Evolutionary conservation across 2,329 filamentous ascomycete genomes (phyloP).

Genomic region (Cladorrhinum sp.): DNA sequence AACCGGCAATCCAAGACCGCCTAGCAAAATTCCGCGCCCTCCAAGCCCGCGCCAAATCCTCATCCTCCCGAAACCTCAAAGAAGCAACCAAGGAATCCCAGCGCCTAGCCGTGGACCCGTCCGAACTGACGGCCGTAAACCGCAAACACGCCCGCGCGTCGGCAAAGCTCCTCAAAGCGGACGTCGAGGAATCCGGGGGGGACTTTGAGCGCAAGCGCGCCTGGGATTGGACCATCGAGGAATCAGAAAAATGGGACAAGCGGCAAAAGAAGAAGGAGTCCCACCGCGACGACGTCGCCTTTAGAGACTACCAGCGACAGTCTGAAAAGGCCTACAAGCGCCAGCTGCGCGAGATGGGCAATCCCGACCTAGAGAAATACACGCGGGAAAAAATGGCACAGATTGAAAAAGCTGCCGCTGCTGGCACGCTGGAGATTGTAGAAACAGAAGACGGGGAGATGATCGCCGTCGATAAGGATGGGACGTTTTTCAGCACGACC

Average conservation of each 20-base stretch:
- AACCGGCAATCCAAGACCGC: constrained; percentile 64
- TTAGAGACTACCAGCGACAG: constrained; percentile 84
- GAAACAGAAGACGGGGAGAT: constrained; percentile 95
- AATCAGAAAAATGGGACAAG: constrained; percentile 91
- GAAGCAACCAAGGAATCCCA: constrained; percentile 82
- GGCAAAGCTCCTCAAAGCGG: constrained; percentile 90
- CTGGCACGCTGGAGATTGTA: constrained; percentile 84
- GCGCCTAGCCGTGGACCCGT: constrained; percentile 72
- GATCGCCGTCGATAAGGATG: constrained; percentile 88
- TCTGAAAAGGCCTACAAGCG: constrained; percentile 92
- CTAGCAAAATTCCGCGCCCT: constrained; percentile 83
- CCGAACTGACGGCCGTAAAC: constrained; percentile 71
- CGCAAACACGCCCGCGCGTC: constrained; percentile 84
- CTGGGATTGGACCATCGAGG: constrained; percentile 98
- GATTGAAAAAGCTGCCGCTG: constrained; percentile 78
- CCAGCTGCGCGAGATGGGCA: constrained; percentile 72
- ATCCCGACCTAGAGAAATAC: constrained; percentile 78
- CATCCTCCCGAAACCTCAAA: constrained; percentile 71
- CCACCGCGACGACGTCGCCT: constrained; percentile 80
- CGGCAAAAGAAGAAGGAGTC: constrained; percentile 80
- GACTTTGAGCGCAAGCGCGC: constrained; percentile 98
- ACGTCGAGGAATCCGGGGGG: constrained; percentile 77
- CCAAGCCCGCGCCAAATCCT: constrained; percentile 73
- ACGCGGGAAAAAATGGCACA: constrained; percentile 80
- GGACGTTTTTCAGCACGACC: constrained; percentile 84